Evolutionary conservation across 768 basidiomycete species (phyloP), one percentile per base, ranked within the genome.

Genomic region (Kwoniella heveanensis): DNA sequence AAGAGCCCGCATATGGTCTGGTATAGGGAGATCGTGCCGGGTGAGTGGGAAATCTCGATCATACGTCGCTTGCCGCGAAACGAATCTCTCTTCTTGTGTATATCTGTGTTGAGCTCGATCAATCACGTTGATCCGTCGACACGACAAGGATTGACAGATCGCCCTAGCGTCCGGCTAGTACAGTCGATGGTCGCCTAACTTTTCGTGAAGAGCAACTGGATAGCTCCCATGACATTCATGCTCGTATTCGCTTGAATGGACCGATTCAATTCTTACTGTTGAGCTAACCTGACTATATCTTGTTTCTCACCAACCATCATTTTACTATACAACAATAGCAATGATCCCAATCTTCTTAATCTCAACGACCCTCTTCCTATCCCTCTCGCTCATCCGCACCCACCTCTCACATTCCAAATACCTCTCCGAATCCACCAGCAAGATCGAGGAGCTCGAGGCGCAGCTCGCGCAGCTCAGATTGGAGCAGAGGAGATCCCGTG

Each of bases 11-110:
- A 78, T 69, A 55, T 75, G 46, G 69, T 79, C 2, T 79, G 78
- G 78, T 79, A 79, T 60, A 55, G 78, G 13, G 78, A 79, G 71
- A 77, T 77, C 30, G 74, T 79, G 12, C 76, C 78, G 4, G 76
- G 76, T 77, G 49, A 67, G 73, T 44, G 39, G 17, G 15, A 19
- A 10, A 19, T 10, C 64, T 17, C 32, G 2, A 22, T 47, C 46
- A 8, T 47, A 19, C n/a, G n/a, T 19, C 17, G 46, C 46, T 19
- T 47, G 48, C 3, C 48, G 22, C 13, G 17, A 24, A 49, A n/a
- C n/a, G n/a, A n/a, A n/a, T n/a, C n/a, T n/a, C n/a, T n/a, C n/a
- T n/a, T n/a, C n/a, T n/a, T n/a, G n/a, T n/a, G n/a, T n/a, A n/a
- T n/a, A n/a, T n/a, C n/a, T n/a, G n/a, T n/a, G n/a, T n/a, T n/a